These are phyloP conservation scores for Gyrodon lividus DNA, from an alignment of 768 basidiomycete genomes.

Conservation along the genomic window DNA sequence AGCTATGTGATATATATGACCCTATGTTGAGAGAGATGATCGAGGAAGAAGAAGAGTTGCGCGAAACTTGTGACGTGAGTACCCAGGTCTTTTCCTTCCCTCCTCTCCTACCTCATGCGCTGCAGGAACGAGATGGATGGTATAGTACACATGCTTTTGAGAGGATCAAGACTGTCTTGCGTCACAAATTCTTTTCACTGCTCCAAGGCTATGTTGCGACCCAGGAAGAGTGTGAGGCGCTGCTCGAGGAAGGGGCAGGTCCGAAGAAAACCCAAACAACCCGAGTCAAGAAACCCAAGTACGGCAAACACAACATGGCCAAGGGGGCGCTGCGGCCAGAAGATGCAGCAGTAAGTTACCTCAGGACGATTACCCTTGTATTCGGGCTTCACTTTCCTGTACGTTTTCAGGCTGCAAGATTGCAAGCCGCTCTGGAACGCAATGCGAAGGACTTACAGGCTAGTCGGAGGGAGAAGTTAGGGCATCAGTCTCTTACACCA, in stretches of 20 bases:
- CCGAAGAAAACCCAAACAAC: conserved; percentile 35
- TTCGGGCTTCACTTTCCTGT: background rate
- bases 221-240: conserved; percentile 68
- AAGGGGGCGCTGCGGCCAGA: conserved; percentile 81
- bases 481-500: conserved; percentile 19
- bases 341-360: conserved; percentile 69
- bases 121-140: conserved; percentile 86
- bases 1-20: conserved; percentile 90
- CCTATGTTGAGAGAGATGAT: conserved; percentile 82
- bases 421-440: conserved; percentile 63
- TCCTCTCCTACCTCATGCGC: conserved; percentile 1
- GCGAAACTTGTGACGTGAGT: conserved; percentile 74
- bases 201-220: conserved; percentile 70
- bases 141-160: conserved; percentile 75
- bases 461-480: conserved; percentile 24
- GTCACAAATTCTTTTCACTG: conserved; percentile 82
- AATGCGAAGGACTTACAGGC: conserved; percentile 32
- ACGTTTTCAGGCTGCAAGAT: conserved; percentile 56
- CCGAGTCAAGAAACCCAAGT: conserved; percentile 52
- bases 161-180: conserved; percentile 78
- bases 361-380: background rate
- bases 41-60: conserved; percentile 63
- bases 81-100: background rate
- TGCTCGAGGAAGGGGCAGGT: conserved; percentile 44
- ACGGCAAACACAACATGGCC: conserved; percentile 85